These are phyloP conservation scores for Saussurea involucrata DNA, from an alignment of 129 eudicot genomes.

Conservation along the genomic window DNA sequence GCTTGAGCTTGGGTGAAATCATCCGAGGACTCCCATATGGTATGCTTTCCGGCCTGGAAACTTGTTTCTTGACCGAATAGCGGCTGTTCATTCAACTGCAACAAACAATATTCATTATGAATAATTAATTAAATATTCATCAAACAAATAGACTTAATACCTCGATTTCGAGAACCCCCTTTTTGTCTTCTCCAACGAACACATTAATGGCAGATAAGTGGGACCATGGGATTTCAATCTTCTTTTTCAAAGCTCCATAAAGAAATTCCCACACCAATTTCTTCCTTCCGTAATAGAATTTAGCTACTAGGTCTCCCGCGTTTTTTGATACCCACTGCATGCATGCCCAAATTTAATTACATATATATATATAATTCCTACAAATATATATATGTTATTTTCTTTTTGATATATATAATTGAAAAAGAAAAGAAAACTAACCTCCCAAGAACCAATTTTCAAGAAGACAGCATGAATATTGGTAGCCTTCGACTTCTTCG, in stretches of 20 bases:
- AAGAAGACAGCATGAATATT: not conserved
- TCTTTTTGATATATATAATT: too few species aligned
- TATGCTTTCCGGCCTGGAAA: conserved; percentile 61
- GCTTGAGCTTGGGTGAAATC: conserved; percentile 73
- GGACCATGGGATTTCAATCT: conserved; percentile 63
- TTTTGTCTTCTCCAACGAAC: not conserved
- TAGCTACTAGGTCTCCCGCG: conserved; percentile 48
- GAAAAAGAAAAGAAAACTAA: not conserved
- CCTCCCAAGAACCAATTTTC: not conserved
- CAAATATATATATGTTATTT: too few species aligned
- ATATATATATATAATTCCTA: too few species aligned
- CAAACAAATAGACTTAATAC: conserved; percentile 11
- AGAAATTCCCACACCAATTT: conserved; percentile 73
- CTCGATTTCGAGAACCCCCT: conserved; percentile 41
- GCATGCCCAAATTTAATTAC: not conserved
- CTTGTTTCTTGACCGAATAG: conserved; percentile 28
- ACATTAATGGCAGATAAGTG: conserved; percentile 48
- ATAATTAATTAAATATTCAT: not conserved
- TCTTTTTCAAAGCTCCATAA: conserved; percentile 48
- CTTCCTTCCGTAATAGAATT: conserved; percentile 47
- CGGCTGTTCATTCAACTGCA: conserved; percentile 52
- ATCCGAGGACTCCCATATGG: conserved; percentile 37
- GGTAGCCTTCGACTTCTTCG: not conserved
- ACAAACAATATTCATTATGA: not conserved
- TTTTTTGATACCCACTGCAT: conserved; percentile 35